Conservation (phyloP, 129 eudicot species). For the Pseudognaphalium luteoalbum region DNA sequence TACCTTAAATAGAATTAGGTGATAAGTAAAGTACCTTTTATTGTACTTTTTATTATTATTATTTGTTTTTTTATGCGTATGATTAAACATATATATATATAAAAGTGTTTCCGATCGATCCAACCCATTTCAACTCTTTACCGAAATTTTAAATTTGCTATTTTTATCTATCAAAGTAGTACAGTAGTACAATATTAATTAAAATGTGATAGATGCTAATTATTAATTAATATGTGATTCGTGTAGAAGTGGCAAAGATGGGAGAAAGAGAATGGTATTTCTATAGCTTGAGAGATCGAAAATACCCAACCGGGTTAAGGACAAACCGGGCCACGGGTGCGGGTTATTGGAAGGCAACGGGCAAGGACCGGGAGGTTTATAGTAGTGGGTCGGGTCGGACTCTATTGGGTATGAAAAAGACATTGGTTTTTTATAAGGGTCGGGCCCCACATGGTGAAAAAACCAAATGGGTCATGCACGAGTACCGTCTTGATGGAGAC, state of each 20-base stretch:
- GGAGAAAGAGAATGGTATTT: conserved; percentile 75
- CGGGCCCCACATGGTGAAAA: conserved; percentile 75
- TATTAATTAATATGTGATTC: neutral
- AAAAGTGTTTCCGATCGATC: no score
- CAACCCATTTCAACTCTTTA: neutral
- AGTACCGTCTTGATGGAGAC: conserved; percentile 78
- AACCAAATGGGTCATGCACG: conserved; percentile 82
- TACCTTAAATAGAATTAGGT: no score
- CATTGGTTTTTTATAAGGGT: conserved; percentile 62
- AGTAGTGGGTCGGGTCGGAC: conserved; percentile 43
- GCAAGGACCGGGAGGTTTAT: conserved; percentile 63
- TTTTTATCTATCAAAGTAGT: no score
- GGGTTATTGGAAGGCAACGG: conserved; percentile 74
- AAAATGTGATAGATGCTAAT: conserved; percentile 1
- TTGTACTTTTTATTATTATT: no score
- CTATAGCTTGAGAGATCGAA: conserved; percentile 61
- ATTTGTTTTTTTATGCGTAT: no score
- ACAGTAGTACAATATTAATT: neutral
- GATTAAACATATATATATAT: no score
- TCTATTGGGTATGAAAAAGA: conserved; percentile 70
- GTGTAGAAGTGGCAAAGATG: conserved; percentile 61
- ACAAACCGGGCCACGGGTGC: conserved; percentile 63
- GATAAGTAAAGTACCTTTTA: no score
- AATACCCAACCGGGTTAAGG: conserved; percentile 62
- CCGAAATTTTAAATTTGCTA: neutral